Conservation (phyloP, 1,139 yeast genomes). For the Sugiyamaella grinbergsii region DNA sequence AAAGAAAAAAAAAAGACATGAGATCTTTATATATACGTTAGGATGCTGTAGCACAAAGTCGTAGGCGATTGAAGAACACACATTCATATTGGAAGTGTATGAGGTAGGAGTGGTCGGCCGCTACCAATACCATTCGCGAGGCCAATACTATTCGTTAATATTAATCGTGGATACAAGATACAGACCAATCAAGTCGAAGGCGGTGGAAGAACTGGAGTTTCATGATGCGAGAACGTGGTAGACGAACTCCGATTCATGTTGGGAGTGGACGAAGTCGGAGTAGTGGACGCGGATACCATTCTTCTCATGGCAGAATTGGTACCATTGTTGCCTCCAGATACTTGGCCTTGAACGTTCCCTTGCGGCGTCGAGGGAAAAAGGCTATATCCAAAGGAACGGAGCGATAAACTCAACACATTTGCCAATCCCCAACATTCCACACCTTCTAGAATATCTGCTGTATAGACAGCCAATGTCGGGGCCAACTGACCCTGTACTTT, state of each 20-base stretch:
- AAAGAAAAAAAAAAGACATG: no score
- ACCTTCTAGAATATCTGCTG: slow-evolving; percentile 38
- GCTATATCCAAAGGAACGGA: slow-evolving; percentile 36
- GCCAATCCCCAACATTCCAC: slow-evolving; percentile 40
- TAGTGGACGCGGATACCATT: slow-evolving; percentile 12
- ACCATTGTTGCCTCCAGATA: neutral
- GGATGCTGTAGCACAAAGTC: no score
- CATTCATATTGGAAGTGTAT: no score
- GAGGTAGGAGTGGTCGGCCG: no score
- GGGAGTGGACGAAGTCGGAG: slow-evolving; percentile 7
- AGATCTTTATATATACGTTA: no score
- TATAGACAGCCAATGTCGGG: slow-evolving; percentile 35
- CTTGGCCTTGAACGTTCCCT: slow-evolving; percentile 1
- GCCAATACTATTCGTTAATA: no score
- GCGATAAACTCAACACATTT: slow-evolving; percentile 33
- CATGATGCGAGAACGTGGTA: slow-evolving; percentile 8
- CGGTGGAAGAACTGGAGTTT: slow-evolving; percentile 7
- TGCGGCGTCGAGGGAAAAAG: slow-evolving; percentile 26
- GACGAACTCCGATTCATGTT: slow-evolving; percentile 8
- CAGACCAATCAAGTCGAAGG: neutral
- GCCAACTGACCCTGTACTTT: slow-evolving; percentile 36
- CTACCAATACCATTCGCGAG: no score
- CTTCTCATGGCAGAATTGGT: slow-evolving; percentile 4
- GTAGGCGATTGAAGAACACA: no score
- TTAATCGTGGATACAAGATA: neutral